Percentiles rank a stretch among this genome's conserved stretches.
Conservation (phyloP, 306 rosid species). For the Parietaria judaica region DNA sequence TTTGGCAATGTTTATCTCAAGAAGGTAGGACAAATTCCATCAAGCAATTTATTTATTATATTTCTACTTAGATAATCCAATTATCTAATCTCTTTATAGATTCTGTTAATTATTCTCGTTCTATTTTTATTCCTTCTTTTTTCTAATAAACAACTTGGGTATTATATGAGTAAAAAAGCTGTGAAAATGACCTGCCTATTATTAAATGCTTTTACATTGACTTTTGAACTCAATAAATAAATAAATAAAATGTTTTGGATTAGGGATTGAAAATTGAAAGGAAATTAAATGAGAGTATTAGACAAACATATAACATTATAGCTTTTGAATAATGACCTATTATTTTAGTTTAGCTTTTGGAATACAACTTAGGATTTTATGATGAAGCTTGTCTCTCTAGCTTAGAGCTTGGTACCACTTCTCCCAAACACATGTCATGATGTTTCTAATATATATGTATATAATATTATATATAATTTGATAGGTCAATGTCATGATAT, state of each 20-base stretch:
- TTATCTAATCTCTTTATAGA: background rate
- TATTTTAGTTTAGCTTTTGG: conserved; percentile 9
- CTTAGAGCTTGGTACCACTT: conserved; percentile 7
- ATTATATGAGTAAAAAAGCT: conserved; percentile 6
- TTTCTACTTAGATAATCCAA: background rate
- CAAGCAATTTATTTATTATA: background rate
- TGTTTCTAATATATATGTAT: background rate
- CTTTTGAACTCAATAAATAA: background rate
- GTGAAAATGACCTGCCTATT: conserved; percentile 14
- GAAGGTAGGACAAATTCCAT: background rate
- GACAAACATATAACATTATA: background rate
- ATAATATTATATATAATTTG: background rate
- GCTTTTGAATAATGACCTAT: conserved; percentile 7
- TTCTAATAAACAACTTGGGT: background rate
- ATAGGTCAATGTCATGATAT: conserved; percentile 12
- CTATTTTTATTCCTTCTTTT: background rate
- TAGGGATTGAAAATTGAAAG: background rate
- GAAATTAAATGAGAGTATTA: background rate
- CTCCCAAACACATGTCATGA: conserved; percentile 10
- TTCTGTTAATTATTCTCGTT: background rate
- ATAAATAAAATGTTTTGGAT: background rate
- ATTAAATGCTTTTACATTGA: conserved; percentile 7
- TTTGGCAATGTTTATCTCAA: background rate
- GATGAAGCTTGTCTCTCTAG: conserved; percentile 8
- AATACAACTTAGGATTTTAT: conserved; percentile 19